Evolutionary conservation across 2,329 filamentous ascomycete genomes (phyloP).

Genomic region (Diaporthe helianthi): DNA sequence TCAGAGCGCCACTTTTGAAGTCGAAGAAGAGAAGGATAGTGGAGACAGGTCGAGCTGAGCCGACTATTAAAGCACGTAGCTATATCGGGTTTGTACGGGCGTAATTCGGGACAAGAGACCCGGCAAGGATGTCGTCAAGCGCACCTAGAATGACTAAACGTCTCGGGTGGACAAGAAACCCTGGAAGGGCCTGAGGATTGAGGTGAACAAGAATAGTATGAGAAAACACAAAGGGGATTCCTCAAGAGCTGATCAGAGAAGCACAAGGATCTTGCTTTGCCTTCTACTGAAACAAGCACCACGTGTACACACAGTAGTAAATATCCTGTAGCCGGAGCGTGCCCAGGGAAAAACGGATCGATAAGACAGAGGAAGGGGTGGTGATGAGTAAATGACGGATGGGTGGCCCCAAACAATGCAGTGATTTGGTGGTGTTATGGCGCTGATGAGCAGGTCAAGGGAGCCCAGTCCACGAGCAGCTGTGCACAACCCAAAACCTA

Average conservation of each 20-base stretch:
- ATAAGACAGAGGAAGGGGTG: not conserved
- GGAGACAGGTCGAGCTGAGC: slow-evolving; percentile 13
- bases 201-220: not conserved
- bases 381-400: slow-evolving; percentile 22
- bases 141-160: slow-evolving; percentile 5
- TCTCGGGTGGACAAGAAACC: not conserved
- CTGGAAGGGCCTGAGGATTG: not conserved
- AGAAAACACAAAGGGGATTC: not conserved
- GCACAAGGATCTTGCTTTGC: not conserved
- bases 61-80: slow-evolving; percentile 13
- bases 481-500: slow-evolving; percentile 7
- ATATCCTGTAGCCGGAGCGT: not conserved
- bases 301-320: too few species aligned
- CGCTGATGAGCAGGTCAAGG: slow-evolving; percentile 9
- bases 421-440: slow-evolving; percentile 8
- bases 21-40: slow-evolving; percentile 6
- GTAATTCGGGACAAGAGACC: slow-evolving; percentile 15
- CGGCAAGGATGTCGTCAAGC: slow-evolving; percentile 13
- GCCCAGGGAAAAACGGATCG: not conserved
- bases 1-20: slow-evolving; percentile 10
- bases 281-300: not conserved
- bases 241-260: not conserved
- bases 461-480: slow-evolving; percentile 5
- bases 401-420: slow-evolving; percentile 20
- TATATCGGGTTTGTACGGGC: slow-evolving; percentile 28